Evolutionary conservation across 805 yeast genomes (phyloP).

Genomic region (Yamadazyma takamatsuzukensis): DNA sequence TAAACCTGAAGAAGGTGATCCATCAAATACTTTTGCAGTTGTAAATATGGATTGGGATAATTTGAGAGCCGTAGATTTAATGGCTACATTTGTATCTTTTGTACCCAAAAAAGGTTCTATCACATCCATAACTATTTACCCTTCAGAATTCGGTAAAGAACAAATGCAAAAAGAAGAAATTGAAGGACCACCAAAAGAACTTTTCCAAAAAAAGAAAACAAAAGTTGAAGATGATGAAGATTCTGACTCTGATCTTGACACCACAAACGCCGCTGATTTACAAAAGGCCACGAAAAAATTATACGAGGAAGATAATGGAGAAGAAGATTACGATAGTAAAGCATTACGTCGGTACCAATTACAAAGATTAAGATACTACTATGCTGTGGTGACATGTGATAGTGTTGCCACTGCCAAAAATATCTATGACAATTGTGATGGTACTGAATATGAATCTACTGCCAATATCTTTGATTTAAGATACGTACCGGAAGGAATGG

Average conservation of each 20-base stretch:
- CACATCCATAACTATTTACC: conserved; percentile 65
- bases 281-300: conserved; percentile 67
- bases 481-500: conserved; percentile 91
- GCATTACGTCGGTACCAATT: conserved; percentile 86
- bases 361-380: conserved; percentile 87
- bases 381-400: conserved; percentile 87
- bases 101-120: conserved; percentile 74
- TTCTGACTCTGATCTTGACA: conserved; percentile 33
- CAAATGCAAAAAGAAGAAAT: conserved; percentile 84
- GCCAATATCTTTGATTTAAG: conserved; percentile 91
- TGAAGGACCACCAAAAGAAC: conserved; percentile 89
- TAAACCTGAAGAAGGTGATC: conserved; percentile 83
- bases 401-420: conserved; percentile 62
- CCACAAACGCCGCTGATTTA: conserved; percentile 43
- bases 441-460: conserved; percentile 92
- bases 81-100: conserved; percentile 86
- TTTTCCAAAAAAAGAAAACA: conserved; percentile 53
- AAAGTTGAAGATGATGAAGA: conserved; percentile 31
- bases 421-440: conserved; percentile 87
- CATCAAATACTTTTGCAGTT: conserved; percentile 77
- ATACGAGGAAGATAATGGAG: conserved; percentile 78
- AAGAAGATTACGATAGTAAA: conserved; percentile 77
- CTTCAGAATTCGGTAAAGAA: conserved; percentile 91
- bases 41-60: conserved; percentile 98
- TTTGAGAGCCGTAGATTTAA: conserved; percentile 76